Evolutionary conservation across 225 moss, liverwort and hornwort genomes (phyloP), one percentile per base, ranked within the genome.

Genomic region (Lunularia cruciata): DNA sequence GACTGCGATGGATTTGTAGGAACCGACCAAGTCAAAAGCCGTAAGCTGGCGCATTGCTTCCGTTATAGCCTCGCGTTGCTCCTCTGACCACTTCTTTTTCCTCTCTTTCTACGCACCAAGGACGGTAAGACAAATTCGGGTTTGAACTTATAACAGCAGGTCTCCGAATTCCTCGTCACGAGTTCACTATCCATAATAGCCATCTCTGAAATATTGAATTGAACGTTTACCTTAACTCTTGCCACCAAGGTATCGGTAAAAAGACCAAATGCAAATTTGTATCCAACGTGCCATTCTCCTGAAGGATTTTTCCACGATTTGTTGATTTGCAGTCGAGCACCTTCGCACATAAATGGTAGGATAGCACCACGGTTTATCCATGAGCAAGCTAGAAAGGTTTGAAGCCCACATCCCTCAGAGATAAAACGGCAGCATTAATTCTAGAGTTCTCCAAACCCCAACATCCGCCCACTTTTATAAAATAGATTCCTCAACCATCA

Each of bases 231-330:
- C 95, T 92, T 89, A 59, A 96, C 68, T 76, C 96, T 90, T 70
- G 74, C 58, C 46, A 69, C 82, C 45, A 96, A 87, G 3, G 86
- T 87, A 33, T 92, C 86, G 31, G 96, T 92, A 65, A 96, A 96
- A n/a, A 96, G 76, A 22, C 86, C 77, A 51, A 87, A 96, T 15
- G 83, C 90, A 38, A 92, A 84, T 79, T 92, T 96, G 28, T 16
- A 84, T 68, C 96, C 96, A 14, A 92, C 86, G 61, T 83, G 87
- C 96, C 96, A 96, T 28, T 96, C 86, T 49, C 92, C 89, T 23
- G 96, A 84, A 9, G 96, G 90, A 75, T 96, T 96, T 72, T 85
- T 84, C 96, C 96, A 96, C 4, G 83, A 79, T 62, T 86, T 85
- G 78, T 90, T 88, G 67, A 96, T 72, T 78, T 85, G 87, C 59